Conservation (phyloP, 352 stramenopile species). For the Phytophthora sansomeana region DNA sequence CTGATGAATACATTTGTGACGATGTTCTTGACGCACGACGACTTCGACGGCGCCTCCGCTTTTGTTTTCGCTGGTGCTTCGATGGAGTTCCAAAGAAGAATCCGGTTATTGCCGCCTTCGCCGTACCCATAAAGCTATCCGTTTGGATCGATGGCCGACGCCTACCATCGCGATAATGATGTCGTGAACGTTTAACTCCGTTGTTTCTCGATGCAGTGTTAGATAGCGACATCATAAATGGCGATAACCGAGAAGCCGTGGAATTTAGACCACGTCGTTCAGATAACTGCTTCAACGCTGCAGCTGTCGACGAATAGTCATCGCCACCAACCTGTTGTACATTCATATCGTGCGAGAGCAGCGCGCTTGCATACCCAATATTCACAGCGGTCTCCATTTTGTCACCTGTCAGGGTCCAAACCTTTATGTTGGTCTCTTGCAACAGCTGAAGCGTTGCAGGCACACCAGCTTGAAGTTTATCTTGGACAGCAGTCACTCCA, state of each 20-base stretch:
- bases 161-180: constrained; percentile 8
- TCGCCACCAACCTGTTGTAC: constrained; percentile 68
- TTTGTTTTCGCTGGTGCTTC: constrained; percentile 33
- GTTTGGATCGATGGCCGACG: constrained; percentile 17
- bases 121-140: constrained; percentile 32
- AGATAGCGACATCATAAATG: constrained; percentile 16
- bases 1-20: constrained; percentile 40
- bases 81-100: constrained; percentile 25
- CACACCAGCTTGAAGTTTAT: constrained; percentile 93
- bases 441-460: constrained; percentile 87
- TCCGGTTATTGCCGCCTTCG: constrained; percentile 20
- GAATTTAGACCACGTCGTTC: constrained; percentile 25
- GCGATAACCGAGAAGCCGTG: constrained; percentile 11
- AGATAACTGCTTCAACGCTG: constrained; percentile 59
- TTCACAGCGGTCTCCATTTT: constrained; percentile 97
- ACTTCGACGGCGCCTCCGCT: constrained; percentile 22
- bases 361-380: constrained; percentile 92
- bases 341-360: constrained; percentile 86
- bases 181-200: constrained; percentile 7
- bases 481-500: constrained; percentile 93
- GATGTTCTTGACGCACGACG: constrained; percentile 20
- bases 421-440: constrained; percentile 91
- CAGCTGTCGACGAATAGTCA: constrained; percentile 65
- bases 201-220: constrained; percentile 10
- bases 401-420: constrained; percentile 96